A percentile compares a stretch with the other conserved stretches of the same genome.
These are phyloP conservation scores for Aureobasidium sp. DNA, from an alignment of 2,329 filamentous ascomycete genomes.

Conservation along the genomic window DNA sequence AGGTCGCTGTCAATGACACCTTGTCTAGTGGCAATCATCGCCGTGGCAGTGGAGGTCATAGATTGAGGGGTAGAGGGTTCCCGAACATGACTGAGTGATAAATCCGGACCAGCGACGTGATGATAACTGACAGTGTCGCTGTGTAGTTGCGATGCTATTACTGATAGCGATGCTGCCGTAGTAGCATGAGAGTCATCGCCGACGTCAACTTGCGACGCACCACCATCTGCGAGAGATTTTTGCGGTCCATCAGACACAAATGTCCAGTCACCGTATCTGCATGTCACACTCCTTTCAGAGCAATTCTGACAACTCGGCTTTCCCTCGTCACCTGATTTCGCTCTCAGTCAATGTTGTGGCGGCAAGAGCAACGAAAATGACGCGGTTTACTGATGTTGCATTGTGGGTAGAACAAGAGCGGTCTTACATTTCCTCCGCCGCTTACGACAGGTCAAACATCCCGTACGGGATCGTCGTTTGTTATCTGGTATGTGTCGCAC, in stretches of 20 bases:
- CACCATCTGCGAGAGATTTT: neutral
- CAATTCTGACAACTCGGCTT: neutral
- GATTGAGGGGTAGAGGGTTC: neutral
- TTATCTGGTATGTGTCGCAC: neutral
- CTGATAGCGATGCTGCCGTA: neutral
- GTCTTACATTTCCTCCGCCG: conserved; percentile 8
- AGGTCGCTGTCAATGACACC: neutral
- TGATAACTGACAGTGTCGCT: neutral
- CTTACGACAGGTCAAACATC: conserved; percentile 2
- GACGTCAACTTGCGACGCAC: neutral
- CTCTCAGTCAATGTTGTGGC: neutral
- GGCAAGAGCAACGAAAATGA: neutral
- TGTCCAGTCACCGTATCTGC: neutral
- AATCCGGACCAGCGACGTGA: neutral
- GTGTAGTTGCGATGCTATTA: neutral
- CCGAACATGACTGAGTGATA: neutral
- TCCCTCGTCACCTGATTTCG: neutral
- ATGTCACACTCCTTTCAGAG: neutral
- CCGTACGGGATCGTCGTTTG: neutral
- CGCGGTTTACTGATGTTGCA: neutral
- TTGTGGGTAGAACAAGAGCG: neutral
- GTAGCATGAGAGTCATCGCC: neutral
- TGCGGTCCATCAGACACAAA: neutral
- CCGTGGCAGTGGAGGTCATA: neutral
- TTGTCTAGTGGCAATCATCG: neutral